Conservation (phyloP, 768 basidiomycete genomes). For the Lepiota venenata region DNA sequence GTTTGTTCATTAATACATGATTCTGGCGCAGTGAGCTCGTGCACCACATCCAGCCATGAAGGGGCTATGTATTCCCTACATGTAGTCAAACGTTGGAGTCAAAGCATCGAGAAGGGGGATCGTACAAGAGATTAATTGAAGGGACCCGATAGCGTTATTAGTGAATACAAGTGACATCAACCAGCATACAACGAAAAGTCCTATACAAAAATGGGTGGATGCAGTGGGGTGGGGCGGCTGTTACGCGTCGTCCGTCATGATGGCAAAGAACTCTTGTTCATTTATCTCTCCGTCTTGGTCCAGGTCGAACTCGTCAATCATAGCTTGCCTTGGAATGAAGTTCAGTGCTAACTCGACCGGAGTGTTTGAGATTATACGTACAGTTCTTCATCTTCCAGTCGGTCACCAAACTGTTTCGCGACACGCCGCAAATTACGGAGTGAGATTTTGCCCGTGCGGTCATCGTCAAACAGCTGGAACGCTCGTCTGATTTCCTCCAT, state of each 20-base stretch:
- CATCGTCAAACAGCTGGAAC: conserved; percentile 96
- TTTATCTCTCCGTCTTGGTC: conserved; percentile 98
- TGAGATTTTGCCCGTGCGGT: conserved; percentile 91
- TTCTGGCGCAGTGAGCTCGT: too few species aligned
- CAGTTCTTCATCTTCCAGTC: conserved; percentile 95
- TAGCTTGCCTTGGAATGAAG: conserved; percentile 74
- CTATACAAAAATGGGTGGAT: background rate
- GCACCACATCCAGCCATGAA: too few species aligned
- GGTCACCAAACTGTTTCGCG: conserved; percentile 95
- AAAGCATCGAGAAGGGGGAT: background rate
- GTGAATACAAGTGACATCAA: conserved; percentile 10
- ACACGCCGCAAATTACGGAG: conserved; percentile 89
- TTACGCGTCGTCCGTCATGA: conserved; percentile 92
- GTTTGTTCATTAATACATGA: too few species aligned
- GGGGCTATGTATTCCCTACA: too few species aligned
- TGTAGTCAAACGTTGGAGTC: too few species aligned
- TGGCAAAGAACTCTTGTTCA: conserved; percentile 93
- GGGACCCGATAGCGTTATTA: conserved; percentile 1
- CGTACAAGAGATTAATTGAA: conserved; percentile 9
- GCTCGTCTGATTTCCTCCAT: conserved; percentile 95
- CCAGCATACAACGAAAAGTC: conserved; percentile 7
- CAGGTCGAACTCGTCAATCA: conserved; percentile 99
- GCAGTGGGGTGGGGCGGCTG: background rate
- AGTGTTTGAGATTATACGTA: conserved; percentile 39
- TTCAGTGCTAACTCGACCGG: background rate